Evolutionary conservation across 1,284 basidiomycete genomes (phyloP).

Genomic region (Leccinum subspadiceum): DNA sequence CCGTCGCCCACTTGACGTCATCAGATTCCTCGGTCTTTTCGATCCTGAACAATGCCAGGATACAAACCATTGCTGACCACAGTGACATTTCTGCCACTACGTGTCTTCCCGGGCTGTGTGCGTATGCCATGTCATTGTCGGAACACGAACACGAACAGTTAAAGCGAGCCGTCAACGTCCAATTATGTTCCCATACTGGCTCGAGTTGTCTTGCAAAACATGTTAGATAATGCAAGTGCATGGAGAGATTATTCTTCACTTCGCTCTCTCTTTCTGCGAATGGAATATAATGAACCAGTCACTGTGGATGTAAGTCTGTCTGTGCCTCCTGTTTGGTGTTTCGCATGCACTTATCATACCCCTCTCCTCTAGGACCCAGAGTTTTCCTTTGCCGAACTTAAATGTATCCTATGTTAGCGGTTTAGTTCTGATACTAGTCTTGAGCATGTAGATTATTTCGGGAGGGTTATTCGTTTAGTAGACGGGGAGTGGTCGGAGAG

Average conservation of each 20-base stretch:
- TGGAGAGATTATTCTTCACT: background rate
- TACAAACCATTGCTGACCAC: too few relatives aligned
- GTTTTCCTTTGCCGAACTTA: too few relatives aligned
- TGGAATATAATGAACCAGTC: background rate
- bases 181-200: background rate
- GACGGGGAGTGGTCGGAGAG: background rate
- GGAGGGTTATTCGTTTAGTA: background rate
- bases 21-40: conserved; percentile 9
- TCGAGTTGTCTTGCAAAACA: background rate
- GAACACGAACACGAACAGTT: too few relatives aligned
- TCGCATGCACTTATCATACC: background rate
- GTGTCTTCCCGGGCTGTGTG: too few relatives aligned
- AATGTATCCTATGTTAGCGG: too few relatives aligned
- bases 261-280: background rate
- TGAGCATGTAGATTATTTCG: background rate
- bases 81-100: too few relatives aligned
- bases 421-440: background rate
- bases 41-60: background rate
- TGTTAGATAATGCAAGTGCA: background rate
- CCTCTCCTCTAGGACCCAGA: background rate
- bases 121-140: too few relatives aligned
- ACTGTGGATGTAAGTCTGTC: background rate
- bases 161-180: too few relatives aligned
- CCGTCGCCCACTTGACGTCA: conserved; percentile 13
- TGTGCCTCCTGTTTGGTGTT: background rate